A percentile compares a stretch with the other conserved stretches of the same genome.
Evolutionary conservation across 1,139 yeast species (phyloP).

Genomic region (Suhomyces wounanorum): DNA sequence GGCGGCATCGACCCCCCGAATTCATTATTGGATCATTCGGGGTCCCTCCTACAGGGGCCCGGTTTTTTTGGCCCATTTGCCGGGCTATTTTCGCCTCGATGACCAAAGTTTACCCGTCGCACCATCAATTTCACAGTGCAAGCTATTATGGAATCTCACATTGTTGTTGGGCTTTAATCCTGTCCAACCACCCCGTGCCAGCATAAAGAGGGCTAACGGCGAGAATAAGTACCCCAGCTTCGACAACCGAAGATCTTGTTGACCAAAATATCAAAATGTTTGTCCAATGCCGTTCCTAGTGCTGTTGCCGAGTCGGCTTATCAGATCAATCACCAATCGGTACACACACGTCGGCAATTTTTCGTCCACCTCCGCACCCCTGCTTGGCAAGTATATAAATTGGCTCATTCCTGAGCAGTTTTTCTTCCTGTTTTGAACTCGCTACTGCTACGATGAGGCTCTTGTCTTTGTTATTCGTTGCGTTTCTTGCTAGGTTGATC

Average conservation of each 20-base stretch:
- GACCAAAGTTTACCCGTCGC: background rate
- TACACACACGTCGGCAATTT: background rate
- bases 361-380: slow-evolving; percentile 2
- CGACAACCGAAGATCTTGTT: background rate
- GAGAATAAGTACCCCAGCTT: background rate
- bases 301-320: slow-evolving; percentile 10
- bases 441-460: slow-evolving; percentile 19
- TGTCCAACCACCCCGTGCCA: background rate
- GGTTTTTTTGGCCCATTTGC: background rate
- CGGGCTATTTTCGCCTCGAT: background rate
- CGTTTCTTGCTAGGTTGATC: slow-evolving; percentile 20
- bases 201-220: background rate
- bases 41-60: background rate
- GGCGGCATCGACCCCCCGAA: background rate
- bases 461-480: slow-evolving; percentile 20
- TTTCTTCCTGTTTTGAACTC: slow-evolving; percentile 11
- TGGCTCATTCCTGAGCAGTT: slow-evolving; percentile 13
- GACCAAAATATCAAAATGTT: no score
- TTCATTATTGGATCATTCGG: background rate
- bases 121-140: background rate
- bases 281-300: background rate
- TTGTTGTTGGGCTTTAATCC: background rate
- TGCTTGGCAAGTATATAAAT: slow-evolving; percentile 9
- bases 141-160: background rate
- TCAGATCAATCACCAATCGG: slow-evolving; percentile 9